Evolutionary conservation across 1,284 basidiomycete species (phyloP).

Genomic region (Exsudoporus floridanus): DNA sequence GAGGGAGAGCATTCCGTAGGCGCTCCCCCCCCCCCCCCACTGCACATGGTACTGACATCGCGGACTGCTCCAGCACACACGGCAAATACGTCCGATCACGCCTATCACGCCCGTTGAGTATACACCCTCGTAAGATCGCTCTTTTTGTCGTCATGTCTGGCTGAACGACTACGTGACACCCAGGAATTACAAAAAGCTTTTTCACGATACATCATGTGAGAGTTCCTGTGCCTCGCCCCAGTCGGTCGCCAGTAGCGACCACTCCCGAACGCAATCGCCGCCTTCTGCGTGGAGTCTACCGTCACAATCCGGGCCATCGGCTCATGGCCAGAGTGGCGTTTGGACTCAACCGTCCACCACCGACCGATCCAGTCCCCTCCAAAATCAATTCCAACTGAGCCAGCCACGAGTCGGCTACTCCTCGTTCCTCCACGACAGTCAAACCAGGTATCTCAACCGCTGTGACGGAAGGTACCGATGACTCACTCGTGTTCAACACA

Average conservation of each 20-base stretch:
- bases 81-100: slow-evolving; percentile 37
- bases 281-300: slow-evolving; percentile 35
- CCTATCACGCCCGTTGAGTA: slow-evolving; percentile 38
- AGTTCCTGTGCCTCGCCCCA: slow-evolving; percentile 33
- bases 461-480: slow-evolving; percentile 8
- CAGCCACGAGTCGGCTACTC: slow-evolving; percentile 54
- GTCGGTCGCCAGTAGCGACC: slow-evolving; percentile 36
- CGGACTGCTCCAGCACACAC: slow-evolving; percentile 21
- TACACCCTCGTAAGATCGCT: slow-evolving; percentile 29
- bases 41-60: slow-evolving; percentile 13
- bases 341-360: slow-evolving; percentile 30
- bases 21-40: not conserved
- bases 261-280: slow-evolving; percentile 36
- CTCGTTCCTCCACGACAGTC: slow-evolving; percentile 52
- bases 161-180: slow-evolving; percentile 15
- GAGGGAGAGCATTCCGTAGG: slow-evolving; percentile 31
- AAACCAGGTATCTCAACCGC: slow-evolving; percentile 44
- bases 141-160: slow-evolving; percentile 7
- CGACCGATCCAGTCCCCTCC: slow-evolving; percentile 35
- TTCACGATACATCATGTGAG: slow-evolving; percentile 35
- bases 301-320: slow-evolving; percentile 31
- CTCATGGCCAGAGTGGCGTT: slow-evolving; percentile 22
- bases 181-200: slow-evolving; percentile 35
- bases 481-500: slow-evolving; percentile 26
- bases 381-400: slow-evolving; percentile 37